Evolutionary conservation across 345 rosid species (phyloP), one percentile per base, ranked within the genome.

Genomic region (Salix brachista): DNA sequence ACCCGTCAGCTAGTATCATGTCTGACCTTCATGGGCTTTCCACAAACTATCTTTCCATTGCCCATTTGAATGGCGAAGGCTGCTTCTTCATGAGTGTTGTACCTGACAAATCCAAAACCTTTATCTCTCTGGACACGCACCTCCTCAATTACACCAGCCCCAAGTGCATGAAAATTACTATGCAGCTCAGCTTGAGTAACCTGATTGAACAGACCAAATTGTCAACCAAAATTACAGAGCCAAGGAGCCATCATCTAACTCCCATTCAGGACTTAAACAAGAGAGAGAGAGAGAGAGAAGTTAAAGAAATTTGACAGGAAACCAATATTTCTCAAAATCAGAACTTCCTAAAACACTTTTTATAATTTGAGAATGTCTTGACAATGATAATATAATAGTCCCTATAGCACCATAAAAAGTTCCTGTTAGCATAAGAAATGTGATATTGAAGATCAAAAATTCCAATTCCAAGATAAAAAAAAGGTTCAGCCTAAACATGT

Each of bases 71-170:
- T 96, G 71, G 97, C 97, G 70, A 90, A 76, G 79, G 95, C 94
- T 75, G 97, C 97, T 89, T 96, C 99, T 4, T 90, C 82, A 79
- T 91, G 97, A 30, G 91, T 91, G 74, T 91, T 87, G 88, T 87
- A 96, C 78, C 98, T 92, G 79, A 96, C 97, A 67, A 96, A 96
- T 67, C 99, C 98, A 89, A 96, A 96, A 58, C 95, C 98, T 84
- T 96, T 96, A 81, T 93, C 97, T 70, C 92, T 87, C 87, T 96
- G 99, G 73, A 96, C 93, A 34, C 95, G 88, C 60, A 96, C 96
- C 84, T 96, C 98, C 89, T 96, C 97, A 74, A 96, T 92, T 67
- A 90, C 92, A 71, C 99, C 97, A 74, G 96, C 92, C 74, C 92
- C 91, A 78, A 96, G 90, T 68, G 89, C 74, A 81, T 96, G 94